Percentiles rank a stretch among this genome's conserved stretches.
Conservation (phyloP, 2,329 filamentous ascomycete genomes). For the Myriosclerotinia scirpicola region DNA sequence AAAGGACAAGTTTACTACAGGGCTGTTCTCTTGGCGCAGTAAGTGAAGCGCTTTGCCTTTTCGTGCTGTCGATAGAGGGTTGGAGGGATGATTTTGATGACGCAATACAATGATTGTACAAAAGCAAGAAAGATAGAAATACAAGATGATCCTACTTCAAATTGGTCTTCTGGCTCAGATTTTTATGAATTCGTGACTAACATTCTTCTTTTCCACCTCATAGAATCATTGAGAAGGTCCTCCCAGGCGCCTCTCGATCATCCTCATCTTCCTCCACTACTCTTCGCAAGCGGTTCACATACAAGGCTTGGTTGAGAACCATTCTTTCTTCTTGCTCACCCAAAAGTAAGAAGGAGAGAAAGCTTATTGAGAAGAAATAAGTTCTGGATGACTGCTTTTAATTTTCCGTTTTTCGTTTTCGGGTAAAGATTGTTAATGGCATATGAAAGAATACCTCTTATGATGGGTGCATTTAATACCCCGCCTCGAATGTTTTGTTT, state of each 20-base stretch:
- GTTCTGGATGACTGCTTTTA: neutral
- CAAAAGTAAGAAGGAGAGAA: neutral
- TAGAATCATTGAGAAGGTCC: slow-evolving; percentile 18
- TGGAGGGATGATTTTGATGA: neutral
- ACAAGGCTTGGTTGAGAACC: slow-evolving; percentile 7
- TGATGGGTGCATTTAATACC: slow-evolving; percentile 8
- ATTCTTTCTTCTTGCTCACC: slow-evolving; percentile 13
- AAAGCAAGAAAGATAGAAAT: slow-evolving; percentile 19
- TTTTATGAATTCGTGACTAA: neutral
- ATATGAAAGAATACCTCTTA: neutral
- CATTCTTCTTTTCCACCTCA: neutral
- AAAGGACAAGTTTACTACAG: slow-evolving; percentile 54
- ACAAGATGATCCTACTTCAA: slow-evolving; percentile 2
- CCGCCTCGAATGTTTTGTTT: neutral
- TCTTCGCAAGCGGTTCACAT: slow-evolving; percentile 2
- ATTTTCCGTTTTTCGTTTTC: neutral
- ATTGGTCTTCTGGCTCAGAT: neutral
- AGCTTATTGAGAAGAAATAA: neutral
- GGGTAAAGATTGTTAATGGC: neutral
- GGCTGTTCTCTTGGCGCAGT: slow-evolving; percentile 41
- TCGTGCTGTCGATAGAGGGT: neutral
- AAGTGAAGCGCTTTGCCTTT: slow-evolving; percentile 14
- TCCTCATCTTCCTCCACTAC: slow-evolving; percentile 6
- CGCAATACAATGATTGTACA: slow-evolving; percentile 4
- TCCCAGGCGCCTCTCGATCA: slow-evolving; percentile 1